Evolutionary conservation across 179 eudicot genomes (phyloP).

Genomic region (Drosera spatulata): DNA sequence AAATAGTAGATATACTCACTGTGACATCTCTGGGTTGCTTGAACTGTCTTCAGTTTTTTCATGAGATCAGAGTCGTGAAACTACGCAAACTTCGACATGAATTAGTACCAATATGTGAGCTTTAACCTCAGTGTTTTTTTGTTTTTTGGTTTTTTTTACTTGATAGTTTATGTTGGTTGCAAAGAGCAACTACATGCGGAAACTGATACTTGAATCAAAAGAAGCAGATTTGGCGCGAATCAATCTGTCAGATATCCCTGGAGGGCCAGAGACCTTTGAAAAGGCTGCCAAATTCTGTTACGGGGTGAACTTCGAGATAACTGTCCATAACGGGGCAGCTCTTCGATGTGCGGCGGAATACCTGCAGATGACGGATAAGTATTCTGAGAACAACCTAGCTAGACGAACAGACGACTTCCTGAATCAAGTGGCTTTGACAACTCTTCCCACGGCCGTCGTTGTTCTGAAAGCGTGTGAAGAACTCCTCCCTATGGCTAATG

Average conservation of each 20-base stretch:
- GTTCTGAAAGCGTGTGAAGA: slow-evolving; percentile 53
- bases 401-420: slow-evolving; percentile 85
- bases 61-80: too few relatives aligned
- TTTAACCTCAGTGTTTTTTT: too few relatives aligned
- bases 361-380: slow-evolving; percentile 75
- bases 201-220: slow-evolving; percentile 43
- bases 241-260: slow-evolving; percentile 71
- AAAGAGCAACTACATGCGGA: slow-evolving; percentile 43
- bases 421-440: slow-evolving; percentile 59
- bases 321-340: slow-evolving; percentile 80
- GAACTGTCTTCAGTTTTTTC: too few relatives aligned
- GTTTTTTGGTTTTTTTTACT: too few relatives aligned
- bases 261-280: slow-evolving; percentile 79
- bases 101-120: too few relatives aligned
- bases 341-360: slow-evolving; percentile 90
- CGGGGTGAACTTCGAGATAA: slow-evolving; percentile 14
- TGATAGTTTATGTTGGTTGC: slow-evolving; percentile 87
- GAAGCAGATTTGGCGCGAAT: slow-evolving; percentile 50
- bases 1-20: too few relatives aligned
- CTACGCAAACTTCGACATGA: too few relatives aligned
- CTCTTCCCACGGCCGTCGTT: slow-evolving; percentile 61
- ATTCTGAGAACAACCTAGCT: slow-evolving; percentile 61
- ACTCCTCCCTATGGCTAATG: slow-evolving; percentile 61
- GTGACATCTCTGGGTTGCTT: too few relatives aligned
- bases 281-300: slow-evolving; percentile 93